These are phyloP conservation scores for Vigna hirtella DNA, from an alignment of 306 rosid genomes.

Conservation along the genomic window DNA sequence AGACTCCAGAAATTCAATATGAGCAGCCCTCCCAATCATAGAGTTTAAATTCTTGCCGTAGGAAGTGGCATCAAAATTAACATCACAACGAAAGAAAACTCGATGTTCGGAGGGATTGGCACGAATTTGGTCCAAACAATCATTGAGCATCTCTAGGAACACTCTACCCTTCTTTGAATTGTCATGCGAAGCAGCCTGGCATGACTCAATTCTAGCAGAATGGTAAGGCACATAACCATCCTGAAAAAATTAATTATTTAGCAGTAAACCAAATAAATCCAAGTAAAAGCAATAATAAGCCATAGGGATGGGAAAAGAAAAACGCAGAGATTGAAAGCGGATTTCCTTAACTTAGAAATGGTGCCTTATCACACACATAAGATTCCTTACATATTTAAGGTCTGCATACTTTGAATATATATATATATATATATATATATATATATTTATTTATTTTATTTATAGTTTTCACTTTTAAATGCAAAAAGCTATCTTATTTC, in stretches of 20 bases:
- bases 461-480: neutral
- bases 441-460: too few species aligned
- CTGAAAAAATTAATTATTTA: slow-evolving; percentile 53
- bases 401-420: too few species aligned
- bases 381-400: neutral
- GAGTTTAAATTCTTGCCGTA: slow-evolving; percentile 93
- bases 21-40: slow-evolving; percentile 90
- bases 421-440: too few species aligned
- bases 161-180: slow-evolving; percentile 70
- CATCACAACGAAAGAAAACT: slow-evolving; percentile 88
- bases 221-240: slow-evolving; percentile 98
- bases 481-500: neutral
- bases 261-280: slow-evolving; percentile 26
- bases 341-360: neutral
- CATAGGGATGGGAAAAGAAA: slow-evolving; percentile 4
- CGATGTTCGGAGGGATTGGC: slow-evolving; percentile 61
- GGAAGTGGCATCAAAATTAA: slow-evolving; percentile 79
- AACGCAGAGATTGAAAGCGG: neutral
- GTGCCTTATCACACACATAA: neutral
- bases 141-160: slow-evolving; percentile 84
- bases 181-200: slow-evolving; percentile 85
- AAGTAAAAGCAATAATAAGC: neutral
- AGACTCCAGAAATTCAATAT: slow-evolving; percentile 87
- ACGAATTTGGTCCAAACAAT: slow-evolving; percentile 88
- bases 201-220: slow-evolving; percentile 90